phyloP scores from a whole-genome alignment of 129 eudicot genomes.

The Flaveria ramosissima region DNA sequence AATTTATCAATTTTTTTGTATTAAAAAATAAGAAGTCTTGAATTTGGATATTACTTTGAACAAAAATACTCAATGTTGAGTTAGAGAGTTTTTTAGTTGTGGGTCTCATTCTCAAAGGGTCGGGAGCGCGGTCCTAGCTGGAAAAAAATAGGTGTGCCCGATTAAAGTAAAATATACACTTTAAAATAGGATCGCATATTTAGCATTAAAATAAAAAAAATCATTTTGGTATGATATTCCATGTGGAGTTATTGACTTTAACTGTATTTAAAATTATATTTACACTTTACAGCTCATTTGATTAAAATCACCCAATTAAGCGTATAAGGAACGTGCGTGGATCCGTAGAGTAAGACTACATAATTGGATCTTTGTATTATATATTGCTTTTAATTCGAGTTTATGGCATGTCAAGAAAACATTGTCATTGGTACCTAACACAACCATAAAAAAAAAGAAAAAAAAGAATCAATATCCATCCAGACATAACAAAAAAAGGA shows the following conservation, averaged over 20 bases:
- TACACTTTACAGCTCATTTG: neutral
- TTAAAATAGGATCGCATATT: too few relatives aligned
- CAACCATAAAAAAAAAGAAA: neutral
- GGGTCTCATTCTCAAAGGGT: too few relatives aligned
- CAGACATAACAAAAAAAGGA: neutral
- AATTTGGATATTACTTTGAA: too few relatives aligned
- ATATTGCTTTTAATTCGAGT: neutral
- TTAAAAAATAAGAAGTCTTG: too few relatives aligned
- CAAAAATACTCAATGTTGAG: too few relatives aligned
- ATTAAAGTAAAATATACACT: too few relatives aligned
- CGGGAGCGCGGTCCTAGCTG: too few relatives aligned
- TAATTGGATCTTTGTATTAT: constrained; percentile 7
- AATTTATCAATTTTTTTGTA: too few relatives aligned
- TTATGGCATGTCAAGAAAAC: neutral
- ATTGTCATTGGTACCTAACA: neutral
- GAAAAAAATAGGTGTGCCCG: too few relatives aligned
- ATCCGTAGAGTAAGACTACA: constrained; percentile 34
- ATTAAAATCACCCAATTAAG: constrained; percentile 24
- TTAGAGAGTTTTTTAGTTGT: too few relatives aligned
- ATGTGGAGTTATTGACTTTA: neutral
- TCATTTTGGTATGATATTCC: neutral
- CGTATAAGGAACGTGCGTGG: constrained; percentile 29
- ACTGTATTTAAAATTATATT: neutral
- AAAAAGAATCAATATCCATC: neutral
- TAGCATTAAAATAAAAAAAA: neutral